Percentiles rank a stretch among this genome's conserved stretches.
These are phyloP conservation scores for Euphrasia confusa DNA, from an alignment of 257 asterid genomes.

Conservation along the genomic window DNA sequence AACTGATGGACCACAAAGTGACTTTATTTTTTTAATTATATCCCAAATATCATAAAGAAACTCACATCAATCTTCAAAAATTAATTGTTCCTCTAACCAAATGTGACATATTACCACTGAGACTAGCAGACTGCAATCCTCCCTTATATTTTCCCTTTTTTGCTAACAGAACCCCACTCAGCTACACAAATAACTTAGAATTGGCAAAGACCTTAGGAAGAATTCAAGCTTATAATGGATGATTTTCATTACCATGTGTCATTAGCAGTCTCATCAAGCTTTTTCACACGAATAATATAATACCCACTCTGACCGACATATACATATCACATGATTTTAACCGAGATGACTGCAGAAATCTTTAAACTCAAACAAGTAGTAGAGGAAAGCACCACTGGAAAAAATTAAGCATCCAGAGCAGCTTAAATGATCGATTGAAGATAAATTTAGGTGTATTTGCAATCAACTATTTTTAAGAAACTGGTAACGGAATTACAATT, in stretches of 20 bases:
- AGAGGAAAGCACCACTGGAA: neutral
- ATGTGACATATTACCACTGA: too few relatives aligned
- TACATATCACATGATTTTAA: slow-evolving; percentile 3
- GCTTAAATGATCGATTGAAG: neutral
- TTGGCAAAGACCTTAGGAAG: neutral
- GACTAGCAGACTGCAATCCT: too few relatives aligned
- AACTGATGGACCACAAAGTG: too few relatives aligned
- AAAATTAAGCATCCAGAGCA: neutral
- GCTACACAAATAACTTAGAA: slow-evolving; percentile 8
- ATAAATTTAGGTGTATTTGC: slow-evolving; percentile 16
- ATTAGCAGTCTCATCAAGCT: slow-evolving; percentile 5
- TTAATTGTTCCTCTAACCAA: too few relatives aligned
- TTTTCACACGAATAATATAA: neutral
- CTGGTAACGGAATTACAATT: slow-evolving; percentile 1
- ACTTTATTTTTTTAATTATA: too few relatives aligned
- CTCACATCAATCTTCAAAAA: too few relatives aligned
- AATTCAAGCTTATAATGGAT: slow-evolving; percentile 9
- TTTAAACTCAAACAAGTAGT: slow-evolving; percentile 2
- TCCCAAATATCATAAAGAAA: too few relatives aligned
- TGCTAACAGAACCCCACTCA: too few relatives aligned
- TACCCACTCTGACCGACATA: slow-evolving; percentile 11
- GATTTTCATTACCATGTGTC: slow-evolving; percentile 6
- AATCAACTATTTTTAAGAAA: slow-evolving; percentile 10
- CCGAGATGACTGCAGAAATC: slow-evolving; percentile 12
- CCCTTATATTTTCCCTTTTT: too few relatives aligned